These are phyloP conservation scores for Fusarium buharicum DNA, from an alignment of 2,329 filamentous ascomycete genomes.

Conservation along the genomic window DNA sequence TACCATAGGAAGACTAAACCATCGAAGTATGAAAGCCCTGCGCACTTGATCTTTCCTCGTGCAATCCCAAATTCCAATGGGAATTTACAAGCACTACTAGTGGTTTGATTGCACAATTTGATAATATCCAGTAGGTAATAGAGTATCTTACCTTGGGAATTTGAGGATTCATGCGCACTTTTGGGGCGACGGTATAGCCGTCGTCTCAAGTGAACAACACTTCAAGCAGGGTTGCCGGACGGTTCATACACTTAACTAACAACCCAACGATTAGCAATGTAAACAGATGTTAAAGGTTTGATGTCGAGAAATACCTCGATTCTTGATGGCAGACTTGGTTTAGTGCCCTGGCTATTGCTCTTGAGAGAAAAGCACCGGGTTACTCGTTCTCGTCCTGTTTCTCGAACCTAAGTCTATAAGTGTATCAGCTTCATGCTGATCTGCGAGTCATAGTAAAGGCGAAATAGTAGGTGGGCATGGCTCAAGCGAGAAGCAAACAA, in stretches of 20 bases:
- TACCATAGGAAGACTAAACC: conserved; percentile 20
- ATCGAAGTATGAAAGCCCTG: not conserved
- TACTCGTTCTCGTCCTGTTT: not conserved
- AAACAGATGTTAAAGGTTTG: not conserved
- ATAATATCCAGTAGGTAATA: not conserved
- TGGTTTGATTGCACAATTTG: not conserved
- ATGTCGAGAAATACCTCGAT: conserved; percentile 3
- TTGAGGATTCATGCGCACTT: conserved; percentile 49
- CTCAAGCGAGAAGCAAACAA: not conserved
- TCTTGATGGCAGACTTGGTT: not conserved
- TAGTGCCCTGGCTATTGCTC: not conserved
- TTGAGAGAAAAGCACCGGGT: not conserved
- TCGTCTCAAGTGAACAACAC: conserved; percentile 25
- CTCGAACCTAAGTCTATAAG: conserved; percentile 10
- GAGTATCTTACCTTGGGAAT: conserved; percentile 45
- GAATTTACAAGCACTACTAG: not conserved
- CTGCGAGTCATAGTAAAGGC: not conserved
- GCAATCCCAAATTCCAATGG: conserved; percentile 3
- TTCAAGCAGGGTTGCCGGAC: conserved; percentile 3
- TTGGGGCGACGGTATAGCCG: conserved; percentile 21
- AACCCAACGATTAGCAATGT: conserved; percentile 4
- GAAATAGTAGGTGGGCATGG: not conserved
- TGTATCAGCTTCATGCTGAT: conserved; percentile 14
- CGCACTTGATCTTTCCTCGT: not conserved
- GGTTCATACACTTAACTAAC: conserved; percentile 18